phyloP scores from a whole-genome alignment of 179 eudicot species.

The Amaranthus tricolor region DNA sequence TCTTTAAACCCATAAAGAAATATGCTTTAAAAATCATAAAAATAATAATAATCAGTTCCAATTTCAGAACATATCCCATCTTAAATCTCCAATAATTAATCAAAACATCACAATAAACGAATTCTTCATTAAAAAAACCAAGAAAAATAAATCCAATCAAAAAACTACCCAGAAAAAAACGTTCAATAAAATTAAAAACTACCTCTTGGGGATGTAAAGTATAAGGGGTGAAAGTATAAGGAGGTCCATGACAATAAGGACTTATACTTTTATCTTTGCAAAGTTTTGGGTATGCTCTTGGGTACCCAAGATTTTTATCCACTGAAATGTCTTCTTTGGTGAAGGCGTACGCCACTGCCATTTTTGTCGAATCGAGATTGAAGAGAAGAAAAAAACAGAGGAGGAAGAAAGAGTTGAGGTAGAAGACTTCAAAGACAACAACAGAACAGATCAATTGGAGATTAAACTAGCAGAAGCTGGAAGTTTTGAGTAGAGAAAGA shows the following conservation, averaged over 20 bases:
- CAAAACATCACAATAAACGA: not conserved
- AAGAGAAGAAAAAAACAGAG: not conserved
- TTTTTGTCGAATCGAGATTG: slow-evolving; percentile 14
- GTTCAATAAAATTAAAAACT: not conserved
- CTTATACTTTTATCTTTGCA: slow-evolving; percentile 59
- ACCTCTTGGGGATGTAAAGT: slow-evolving; percentile 58
- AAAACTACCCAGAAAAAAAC: not conserved
- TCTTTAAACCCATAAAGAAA: not conserved
- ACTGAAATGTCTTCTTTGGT: slow-evolving; percentile 62
- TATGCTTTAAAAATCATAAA: not conserved
- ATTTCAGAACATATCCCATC: not conserved
- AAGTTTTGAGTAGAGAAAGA: slow-evolving; percentile 10
- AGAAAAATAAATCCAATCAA: not conserved
- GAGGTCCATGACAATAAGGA: slow-evolving; percentile 72
- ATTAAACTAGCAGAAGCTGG: not conserved
- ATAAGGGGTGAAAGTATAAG: slow-evolving; percentile 68
- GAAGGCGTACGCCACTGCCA: slow-evolving; percentile 48
- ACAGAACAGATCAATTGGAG: not conserved
- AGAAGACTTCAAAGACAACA: not conserved
- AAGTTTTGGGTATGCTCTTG: slow-evolving; percentile 75
- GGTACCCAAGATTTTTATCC: slow-evolving; percentile 73
- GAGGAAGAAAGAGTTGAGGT: not conserved
- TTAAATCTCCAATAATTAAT: not conserved
- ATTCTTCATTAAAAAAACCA: not conserved
- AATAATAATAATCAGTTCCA: not conserved